Evolutionary conservation across 768 basidiomycete genomes (phyloP).

Genomic region (Hydnomerulius pinastri): DNA sequence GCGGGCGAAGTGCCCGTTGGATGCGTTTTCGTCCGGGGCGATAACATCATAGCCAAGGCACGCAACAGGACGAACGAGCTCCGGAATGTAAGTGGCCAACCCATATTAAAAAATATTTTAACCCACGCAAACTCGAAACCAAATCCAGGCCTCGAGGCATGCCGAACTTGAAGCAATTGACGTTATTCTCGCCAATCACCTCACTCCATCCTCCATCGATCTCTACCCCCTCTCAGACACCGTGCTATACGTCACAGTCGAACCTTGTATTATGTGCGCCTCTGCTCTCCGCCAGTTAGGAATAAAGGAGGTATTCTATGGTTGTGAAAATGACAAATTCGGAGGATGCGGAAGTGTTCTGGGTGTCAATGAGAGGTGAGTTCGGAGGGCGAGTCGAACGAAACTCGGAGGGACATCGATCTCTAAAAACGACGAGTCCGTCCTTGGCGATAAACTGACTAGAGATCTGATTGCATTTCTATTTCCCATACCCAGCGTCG

Average conservation of each 20-base stretch:
- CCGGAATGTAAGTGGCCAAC: slow-evolving; percentile 80
- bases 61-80: slow-evolving; percentile 95
- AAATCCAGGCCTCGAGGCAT: slow-evolving; percentile 96
- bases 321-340: slow-evolving; percentile 94
- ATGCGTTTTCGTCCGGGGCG: slow-evolving; percentile 87
- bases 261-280: slow-evolving; percentile 99
- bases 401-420: no score
- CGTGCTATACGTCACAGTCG: slow-evolving; percentile 95
- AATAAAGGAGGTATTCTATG: slow-evolving; percentile 87
- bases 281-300: slow-evolving; percentile 93
- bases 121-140: no score
- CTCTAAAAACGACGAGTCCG: no score
- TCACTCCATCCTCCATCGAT: slow-evolving; percentile 46
- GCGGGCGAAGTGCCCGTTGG: slow-evolving; percentile 94
- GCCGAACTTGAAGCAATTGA: slow-evolving; percentile 98
- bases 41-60: slow-evolving; percentile 77
- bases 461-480: no score
- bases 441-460: no score
- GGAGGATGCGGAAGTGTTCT: slow-evolving; percentile 96
- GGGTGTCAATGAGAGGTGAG: slow-evolving; percentile 77
- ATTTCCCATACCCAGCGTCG: slow-evolving; percentile 51
- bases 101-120: no score
- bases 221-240: slow-evolving; percentile 73
- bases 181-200: slow-evolving; percentile 62
- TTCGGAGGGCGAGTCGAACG: no score